Evolutionary conservation across 2,329 filamentous ascomycete species (phyloP), one percentile per base, ranked within the genome.

Genomic region (Fusarium subglutinans): DNA sequence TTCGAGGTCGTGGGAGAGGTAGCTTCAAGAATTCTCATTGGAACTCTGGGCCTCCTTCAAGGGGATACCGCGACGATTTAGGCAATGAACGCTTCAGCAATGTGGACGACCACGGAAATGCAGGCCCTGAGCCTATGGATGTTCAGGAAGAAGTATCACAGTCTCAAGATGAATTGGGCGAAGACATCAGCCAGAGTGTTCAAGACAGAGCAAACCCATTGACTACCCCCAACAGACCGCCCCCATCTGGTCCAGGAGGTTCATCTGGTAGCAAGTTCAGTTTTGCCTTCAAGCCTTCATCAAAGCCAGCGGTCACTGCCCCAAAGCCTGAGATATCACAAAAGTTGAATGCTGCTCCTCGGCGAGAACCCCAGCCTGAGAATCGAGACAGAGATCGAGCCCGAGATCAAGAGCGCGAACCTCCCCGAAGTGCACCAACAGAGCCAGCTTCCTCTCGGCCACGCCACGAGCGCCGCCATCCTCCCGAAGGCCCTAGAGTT

Each of bases 241-340:
- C 87, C 5, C 86, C 88, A 26, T 85, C 86, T 5, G 87, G 89
- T 10, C 86, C 89, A n/a, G 86, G 88, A 8, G 81, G 81, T 22
- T 81, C 83, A 4, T 84, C 85, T 61, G 90, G 90, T 43, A 90
- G 90, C 50, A 96, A 96, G 83, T 97, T 98, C 79, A 97, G 94
- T 81, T 98, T 98, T 81, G 94, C 95, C 3, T 94, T 98, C 82
- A 98, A 98, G 81, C 89, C 91, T 15, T 89, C 92, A 47, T 88
- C 87, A 17, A 92, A 92, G 75, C 84, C 87, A 13, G 82, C 87
- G 5, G 84, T 89, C 20, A 83, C 90, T 14, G 85, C 86, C 18
- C 90, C 90, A 7, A 91, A 92, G 72, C 89, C 88, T 6, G 90
- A 92, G 74, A 92, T 92, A 60, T 91, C 90, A 1, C 89, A 90